These are phyloP conservation scores for Phialemonium atrogriseum DNA, from an alignment of 2,329 filamentous ascomycete species.

Conservation along the genomic window DNA sequence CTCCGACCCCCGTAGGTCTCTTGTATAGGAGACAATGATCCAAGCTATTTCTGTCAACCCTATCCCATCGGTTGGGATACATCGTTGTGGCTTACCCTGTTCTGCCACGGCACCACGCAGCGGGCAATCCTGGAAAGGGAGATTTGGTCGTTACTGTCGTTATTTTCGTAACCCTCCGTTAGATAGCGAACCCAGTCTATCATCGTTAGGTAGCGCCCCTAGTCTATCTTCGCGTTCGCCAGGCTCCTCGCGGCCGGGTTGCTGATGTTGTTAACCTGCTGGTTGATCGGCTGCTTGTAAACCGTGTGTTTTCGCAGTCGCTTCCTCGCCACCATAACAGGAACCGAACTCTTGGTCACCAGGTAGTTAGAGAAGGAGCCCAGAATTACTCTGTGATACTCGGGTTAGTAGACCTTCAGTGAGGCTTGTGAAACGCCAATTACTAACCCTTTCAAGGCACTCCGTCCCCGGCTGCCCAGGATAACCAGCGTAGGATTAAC, in stretches of 20 bases:
- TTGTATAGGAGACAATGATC: too few relatives aligned
- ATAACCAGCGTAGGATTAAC: conserved; percentile 89
- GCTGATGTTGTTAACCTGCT: conserved; percentile 73
- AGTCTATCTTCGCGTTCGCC: conserved; percentile 70
- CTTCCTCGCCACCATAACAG: conserved; percentile 96
- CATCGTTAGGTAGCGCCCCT: too few relatives aligned
- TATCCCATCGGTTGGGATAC: too few relatives aligned
- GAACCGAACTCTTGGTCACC: conserved; percentile 91
- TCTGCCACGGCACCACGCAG: too few relatives aligned
- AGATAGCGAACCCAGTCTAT: too few relatives aligned
- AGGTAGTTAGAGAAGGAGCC: conserved; percentile 97
- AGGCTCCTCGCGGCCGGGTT: conserved; percentile 60
- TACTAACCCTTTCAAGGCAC: conserved; percentile 82
- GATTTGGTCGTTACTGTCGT: too few relatives aligned
- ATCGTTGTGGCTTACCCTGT: too few relatives aligned
- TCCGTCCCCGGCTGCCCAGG: conserved; percentile 82
- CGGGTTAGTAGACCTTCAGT: conserved; percentile 19
- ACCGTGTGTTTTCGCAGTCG: conserved; percentile 80
- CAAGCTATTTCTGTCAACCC: too few relatives aligned
- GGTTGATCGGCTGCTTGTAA: conserved; percentile 61
- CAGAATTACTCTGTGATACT: conserved; percentile 63
- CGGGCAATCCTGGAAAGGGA: too few relatives aligned
- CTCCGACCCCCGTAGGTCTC: too few relatives aligned
- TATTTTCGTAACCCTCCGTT: too few relatives aligned
- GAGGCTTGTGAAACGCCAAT: not conserved